Conservation (phyloP, 495 filamentous ascomycete genomes). For the Xylaria cubensis region DNA sequence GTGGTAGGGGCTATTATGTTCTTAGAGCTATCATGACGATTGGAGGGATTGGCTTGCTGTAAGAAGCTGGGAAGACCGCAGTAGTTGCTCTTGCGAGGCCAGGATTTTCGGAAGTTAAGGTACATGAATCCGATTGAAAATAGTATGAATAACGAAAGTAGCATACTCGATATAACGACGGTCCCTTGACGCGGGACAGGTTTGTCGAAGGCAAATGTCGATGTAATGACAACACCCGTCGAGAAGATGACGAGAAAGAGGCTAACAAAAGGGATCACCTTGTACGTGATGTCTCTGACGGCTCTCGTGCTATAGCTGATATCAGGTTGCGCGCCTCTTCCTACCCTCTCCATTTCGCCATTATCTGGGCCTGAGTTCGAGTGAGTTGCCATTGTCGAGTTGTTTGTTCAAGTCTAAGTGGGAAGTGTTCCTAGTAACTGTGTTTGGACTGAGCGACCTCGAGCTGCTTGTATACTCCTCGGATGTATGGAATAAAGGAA, state of each 20-base stretch:
- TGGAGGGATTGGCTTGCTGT: constrained; percentile 16
- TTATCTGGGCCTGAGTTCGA: constrained; percentile 11
- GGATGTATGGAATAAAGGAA: constrained; percentile 11
- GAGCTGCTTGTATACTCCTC: constrained; percentile 27
- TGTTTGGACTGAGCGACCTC: neutral
- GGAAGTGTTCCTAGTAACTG: neutral
- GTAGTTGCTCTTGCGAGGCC: neutral
- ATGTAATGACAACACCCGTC: constrained; percentile 27
- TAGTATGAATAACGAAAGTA: constrained; percentile 27
- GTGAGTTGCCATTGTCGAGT: constrained; percentile 32
- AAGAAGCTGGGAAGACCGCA: neutral
- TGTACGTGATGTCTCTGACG: constrained; percentile 35
- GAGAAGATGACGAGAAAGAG: constrained; percentile 31
- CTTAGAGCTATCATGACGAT: neutral
- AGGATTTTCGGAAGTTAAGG: constrained; percentile 1
- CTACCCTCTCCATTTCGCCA: constrained; percentile 27
- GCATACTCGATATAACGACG: constrained; percentile 29
- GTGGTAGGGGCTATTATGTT: neutral
- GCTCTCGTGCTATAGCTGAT: constrained; percentile 17
- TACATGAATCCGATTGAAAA: constrained; percentile 28
- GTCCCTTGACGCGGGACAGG: constrained; percentile 31
- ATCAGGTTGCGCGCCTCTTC: neutral
- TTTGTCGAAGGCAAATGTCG: constrained; percentile 25
- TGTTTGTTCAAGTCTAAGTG: neutral
- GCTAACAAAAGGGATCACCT: constrained; percentile 31